phyloP scores from a whole-genome alignment of 225 moss, liverwort and hornwort species.

The Thuidium tamariscinum region DNA sequence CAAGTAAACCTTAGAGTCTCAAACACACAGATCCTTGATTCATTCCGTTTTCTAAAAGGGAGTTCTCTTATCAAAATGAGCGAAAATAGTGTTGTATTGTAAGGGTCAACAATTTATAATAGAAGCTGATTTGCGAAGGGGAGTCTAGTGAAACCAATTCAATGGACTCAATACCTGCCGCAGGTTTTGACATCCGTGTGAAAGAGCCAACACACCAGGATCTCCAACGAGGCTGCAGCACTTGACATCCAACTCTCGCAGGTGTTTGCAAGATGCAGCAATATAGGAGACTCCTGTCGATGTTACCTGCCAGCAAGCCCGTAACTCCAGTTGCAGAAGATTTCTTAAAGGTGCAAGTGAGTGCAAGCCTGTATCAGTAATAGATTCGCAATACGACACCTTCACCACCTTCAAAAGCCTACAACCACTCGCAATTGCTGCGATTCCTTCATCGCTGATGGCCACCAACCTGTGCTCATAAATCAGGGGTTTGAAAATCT shows the following conservation, averaged over 20 bases:
- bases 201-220: constrained; percentile 29
- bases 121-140: background rate
- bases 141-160: background rate
- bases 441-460: constrained; percentile 47
- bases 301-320: constrained; percentile 49
- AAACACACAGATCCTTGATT: background rate
- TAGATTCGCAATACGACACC: constrained; percentile 51
- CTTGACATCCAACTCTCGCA: constrained; percentile 69
- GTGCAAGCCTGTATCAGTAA: constrained; percentile 50
- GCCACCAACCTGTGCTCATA: constrained; percentile 40
- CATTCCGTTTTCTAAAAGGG: background rate
- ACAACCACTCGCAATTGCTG: constrained; percentile 65
- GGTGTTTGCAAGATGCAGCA: constrained; percentile 48
- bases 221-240: constrained; percentile 45
- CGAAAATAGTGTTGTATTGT: background rate
- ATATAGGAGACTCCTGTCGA: constrained; percentile 40
- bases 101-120: background rate
- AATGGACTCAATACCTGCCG: constrained; percentile 35
- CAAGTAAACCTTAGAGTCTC: background rate
- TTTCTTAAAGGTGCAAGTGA: constrained; percentile 33
- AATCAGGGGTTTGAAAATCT: background rate
- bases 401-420: constrained; percentile 41
- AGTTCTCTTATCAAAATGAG: background rate
- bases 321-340: constrained; percentile 49
- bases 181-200: constrained; percentile 51